Evolutionary conservation across 179 eudicot species (phyloP).

Genomic region (Nepenthes alata): DNA sequence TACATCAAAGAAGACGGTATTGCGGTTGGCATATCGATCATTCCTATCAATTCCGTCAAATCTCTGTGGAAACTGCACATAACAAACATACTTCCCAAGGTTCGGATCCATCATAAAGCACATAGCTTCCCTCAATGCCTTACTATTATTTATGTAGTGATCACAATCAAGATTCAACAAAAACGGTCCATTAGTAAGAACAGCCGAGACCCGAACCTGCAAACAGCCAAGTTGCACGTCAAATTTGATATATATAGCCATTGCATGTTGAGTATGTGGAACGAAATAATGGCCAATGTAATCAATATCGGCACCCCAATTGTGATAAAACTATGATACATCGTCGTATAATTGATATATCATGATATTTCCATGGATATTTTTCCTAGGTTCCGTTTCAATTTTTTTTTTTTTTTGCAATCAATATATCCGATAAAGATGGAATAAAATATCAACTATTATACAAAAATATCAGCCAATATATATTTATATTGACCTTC

Average conservation of each 20-base stretch:
- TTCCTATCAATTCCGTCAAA: slow-evolving; percentile 74
- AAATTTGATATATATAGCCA: neutral
- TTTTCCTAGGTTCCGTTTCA: no score
- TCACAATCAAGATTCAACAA: slow-evolving; percentile 80
- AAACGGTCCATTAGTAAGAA: slow-evolving; percentile 77
- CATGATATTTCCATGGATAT: no score
- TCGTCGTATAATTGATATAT: no score
- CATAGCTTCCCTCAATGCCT: slow-evolving; percentile 81
- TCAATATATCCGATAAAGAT: no score
- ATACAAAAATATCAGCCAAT: no score
- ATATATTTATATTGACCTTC: no score
- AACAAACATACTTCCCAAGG: slow-evolving; percentile 77
- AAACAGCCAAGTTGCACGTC: neutral
- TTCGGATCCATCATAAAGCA: slow-evolving; percentile 83
- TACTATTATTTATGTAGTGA: slow-evolving; percentile 79
- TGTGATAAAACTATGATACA: no score
- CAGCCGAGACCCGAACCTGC: slow-evolving; percentile 77
- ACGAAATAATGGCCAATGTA: no score
- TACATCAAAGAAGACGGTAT: slow-evolving; percentile 75
- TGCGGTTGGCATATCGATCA: slow-evolving; percentile 82
- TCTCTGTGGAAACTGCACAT: slow-evolving; percentile 80
- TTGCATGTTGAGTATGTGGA: neutral
- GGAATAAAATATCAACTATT: no score
- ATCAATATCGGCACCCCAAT: no score
- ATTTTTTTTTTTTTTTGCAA: no score